These are phyloP conservation scores for Geotrichum aggregatum DNA, from an alignment of 1,139 yeast genomes.

Conservation along the genomic window DNA sequence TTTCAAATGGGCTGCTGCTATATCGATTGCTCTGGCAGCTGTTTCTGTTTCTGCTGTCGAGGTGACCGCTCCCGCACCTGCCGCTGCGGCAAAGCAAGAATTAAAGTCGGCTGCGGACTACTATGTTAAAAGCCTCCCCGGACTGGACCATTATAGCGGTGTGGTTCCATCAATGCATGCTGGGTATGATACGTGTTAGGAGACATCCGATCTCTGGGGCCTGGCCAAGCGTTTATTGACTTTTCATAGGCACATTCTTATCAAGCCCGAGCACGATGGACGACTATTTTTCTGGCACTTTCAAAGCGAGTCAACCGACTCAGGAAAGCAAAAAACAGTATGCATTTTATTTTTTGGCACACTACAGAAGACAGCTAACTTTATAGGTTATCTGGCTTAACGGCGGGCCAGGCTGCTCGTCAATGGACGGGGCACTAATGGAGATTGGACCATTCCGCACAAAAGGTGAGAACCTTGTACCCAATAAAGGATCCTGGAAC, in stretches of 20 bases:
- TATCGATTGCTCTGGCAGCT: conserved; percentile 98
- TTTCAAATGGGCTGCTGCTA: conserved; percentile 78
- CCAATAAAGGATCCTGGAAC: conserved; percentile 82
- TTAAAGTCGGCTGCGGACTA: conserved; percentile 35
- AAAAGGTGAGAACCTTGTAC: conserved; percentile 42
- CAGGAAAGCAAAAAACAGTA: conserved; percentile 32
- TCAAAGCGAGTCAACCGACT: conserved; percentile 33
- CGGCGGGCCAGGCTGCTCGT: conserved; percentile 88
- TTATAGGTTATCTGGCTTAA: conserved; percentile 66
- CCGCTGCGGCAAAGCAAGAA: conserved; percentile 27
- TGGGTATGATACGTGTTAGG: conserved; percentile 31
- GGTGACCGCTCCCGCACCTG: conserved; percentile 67
- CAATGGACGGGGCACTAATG: conserved; percentile 94
- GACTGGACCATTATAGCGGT: conserved; percentile 30
- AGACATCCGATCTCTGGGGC: no score
- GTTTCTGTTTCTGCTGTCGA: conserved; percentile 70
- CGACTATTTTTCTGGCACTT: conserved; percentile 75
- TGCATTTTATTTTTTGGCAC: neutral
- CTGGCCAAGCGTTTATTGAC: no score
- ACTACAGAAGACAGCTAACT: conserved; percentile 1
- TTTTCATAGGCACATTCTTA: conserved; percentile 45
- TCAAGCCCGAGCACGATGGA: conserved; percentile 52
- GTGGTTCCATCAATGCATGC: conserved; percentile 43
- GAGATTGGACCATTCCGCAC: conserved; percentile 88
- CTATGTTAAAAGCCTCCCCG: conserved; percentile 39